Conservation (phyloP, 805 yeast species). For the Metschnikowia lachancei region DNA sequence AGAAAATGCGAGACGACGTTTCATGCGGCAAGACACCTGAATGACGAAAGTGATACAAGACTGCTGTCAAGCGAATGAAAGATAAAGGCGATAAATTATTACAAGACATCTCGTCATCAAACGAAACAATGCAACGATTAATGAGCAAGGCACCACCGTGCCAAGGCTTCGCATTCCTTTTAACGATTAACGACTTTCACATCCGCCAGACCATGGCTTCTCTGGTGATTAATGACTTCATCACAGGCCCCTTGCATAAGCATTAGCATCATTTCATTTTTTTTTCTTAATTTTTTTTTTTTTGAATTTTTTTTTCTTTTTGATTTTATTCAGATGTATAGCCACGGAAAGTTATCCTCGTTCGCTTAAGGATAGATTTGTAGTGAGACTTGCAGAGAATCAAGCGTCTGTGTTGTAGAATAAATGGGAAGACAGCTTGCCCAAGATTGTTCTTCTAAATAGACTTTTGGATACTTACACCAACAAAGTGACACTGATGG, state of each 20-base stretch:
- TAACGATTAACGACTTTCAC: constrained; percentile 9
- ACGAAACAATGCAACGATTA: constrained; percentile 4
- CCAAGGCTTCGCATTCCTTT: constrained; percentile 1
- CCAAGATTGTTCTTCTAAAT: too few species aligned
- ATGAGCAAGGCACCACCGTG: neutral
- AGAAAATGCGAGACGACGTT: constrained; percentile 1
- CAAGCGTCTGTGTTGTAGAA: too few species aligned
- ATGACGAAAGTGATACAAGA: neutral
- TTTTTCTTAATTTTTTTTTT: constrained; percentile 1
- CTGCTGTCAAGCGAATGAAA: constrained; percentile 2
- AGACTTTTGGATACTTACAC: too few species aligned
- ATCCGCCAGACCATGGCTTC: constrained; percentile 2
- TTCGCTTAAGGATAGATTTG: neutral
- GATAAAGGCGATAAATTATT: neutral
- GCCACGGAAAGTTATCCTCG: neutral
- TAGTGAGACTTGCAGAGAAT: neutral
- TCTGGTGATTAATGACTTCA: constrained; percentile 4
- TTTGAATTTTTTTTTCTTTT: constrained; percentile 3
- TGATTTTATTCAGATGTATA: constrained; percentile 3
- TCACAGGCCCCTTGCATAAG: constrained; percentile 6
- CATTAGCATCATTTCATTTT: constrained; percentile 1
- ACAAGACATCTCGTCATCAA: constrained; percentile 3
- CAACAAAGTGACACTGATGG: too few species aligned
- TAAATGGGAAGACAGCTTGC: too few species aligned
- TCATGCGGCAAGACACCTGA: neutral